Evolutionary conservation across 331 rosid species (phyloP).

Genomic region (Quercus lobata): DNA sequence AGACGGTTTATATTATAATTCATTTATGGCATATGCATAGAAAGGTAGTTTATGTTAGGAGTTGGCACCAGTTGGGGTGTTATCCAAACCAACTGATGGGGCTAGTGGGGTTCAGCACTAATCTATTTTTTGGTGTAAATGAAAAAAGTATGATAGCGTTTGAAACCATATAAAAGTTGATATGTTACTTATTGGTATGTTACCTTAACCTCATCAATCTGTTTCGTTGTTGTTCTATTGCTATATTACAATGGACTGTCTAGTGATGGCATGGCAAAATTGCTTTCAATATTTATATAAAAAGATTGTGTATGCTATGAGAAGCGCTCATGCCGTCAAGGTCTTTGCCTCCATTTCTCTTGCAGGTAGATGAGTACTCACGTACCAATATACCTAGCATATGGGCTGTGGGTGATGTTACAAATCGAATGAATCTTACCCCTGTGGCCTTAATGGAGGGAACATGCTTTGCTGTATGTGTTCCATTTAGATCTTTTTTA

Average conservation of each 20-base stretch:
- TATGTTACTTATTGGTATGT: background rate
- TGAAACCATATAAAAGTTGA: background rate
- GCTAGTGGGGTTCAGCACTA: background rate
- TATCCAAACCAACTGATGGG: background rate
- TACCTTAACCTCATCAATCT: background rate
- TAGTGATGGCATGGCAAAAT: background rate
- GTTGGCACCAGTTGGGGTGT: background rate
- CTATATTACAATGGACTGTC: background rate
- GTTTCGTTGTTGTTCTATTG: background rate
- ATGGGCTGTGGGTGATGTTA: constrained; percentile 99
- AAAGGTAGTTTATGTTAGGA: background rate
- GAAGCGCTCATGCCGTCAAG: background rate
- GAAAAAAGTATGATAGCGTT: background rate
- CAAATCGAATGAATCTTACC: constrained; percentile 85
- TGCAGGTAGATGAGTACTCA: constrained; percentile 84
- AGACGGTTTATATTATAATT: background rate
- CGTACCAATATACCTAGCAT: constrained; percentile 71
- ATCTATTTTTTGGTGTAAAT: background rate
- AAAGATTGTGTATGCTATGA: background rate
- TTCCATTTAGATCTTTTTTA: constrained; percentile 8
- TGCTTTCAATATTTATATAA: background rate
- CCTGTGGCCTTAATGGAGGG: constrained; percentile 99
- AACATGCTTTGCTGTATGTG: constrained; percentile 76
- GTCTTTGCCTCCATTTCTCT: background rate
- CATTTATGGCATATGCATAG: background rate